Evolutionary conservation across 441 rosid species (phyloP).

Genomic region (Corymbia citriodora): DNA sequence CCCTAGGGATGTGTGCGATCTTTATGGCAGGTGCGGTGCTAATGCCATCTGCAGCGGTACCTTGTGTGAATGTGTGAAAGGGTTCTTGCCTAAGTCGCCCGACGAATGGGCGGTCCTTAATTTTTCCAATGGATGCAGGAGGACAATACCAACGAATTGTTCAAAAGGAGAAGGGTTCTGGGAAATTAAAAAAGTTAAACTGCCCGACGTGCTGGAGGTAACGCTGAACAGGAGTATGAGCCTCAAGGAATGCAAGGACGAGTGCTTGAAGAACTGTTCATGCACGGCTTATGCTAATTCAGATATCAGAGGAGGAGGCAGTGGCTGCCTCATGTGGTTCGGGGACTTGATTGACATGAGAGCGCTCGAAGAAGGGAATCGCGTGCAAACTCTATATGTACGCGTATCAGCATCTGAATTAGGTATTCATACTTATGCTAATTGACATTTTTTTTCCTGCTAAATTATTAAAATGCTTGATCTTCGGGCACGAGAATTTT

Average conservation of each 20-base stretch:
- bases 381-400: background rate
- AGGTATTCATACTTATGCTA: background rate
- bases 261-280: constrained; percentile 3
- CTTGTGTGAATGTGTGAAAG: background rate
- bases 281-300: constrained; percentile 5
- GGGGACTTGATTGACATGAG: background rate
- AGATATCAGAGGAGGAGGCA: background rate
- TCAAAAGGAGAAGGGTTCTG: background rate
- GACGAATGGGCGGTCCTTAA: background rate
- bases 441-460: background rate
- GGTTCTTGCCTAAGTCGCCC: background rate
- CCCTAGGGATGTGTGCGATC: background rate
- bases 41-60: background rate
- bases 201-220: background rate
- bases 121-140: background rate
- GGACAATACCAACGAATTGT: background rate
- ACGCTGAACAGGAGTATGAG: background rate
- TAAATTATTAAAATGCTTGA: background rate
- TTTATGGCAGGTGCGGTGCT: background rate
- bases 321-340: background rate
- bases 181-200: background rate
- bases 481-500: background rate
- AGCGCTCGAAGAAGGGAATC: background rate
- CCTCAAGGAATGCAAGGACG: background rate
- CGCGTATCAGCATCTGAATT: background rate